These are phyloP conservation scores for Lumnitzera racemosa DNA, from an alignment of 345 rosid species.

Conservation along the genomic window DNA sequence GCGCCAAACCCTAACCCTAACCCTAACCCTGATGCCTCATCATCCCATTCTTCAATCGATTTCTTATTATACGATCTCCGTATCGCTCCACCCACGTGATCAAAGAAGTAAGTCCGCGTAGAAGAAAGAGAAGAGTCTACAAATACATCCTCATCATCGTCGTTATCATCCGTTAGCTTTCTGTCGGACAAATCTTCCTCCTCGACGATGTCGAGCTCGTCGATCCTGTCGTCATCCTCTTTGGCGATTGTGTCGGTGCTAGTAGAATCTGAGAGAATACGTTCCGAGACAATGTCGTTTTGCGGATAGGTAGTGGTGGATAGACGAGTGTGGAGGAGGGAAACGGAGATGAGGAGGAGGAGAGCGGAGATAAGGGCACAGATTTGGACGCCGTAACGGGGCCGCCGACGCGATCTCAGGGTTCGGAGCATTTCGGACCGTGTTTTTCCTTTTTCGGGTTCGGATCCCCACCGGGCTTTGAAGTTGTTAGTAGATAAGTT, in stretches of 20 bases:
- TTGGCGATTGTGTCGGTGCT: conserved; percentile 14
- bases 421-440: conserved; percentile 26
- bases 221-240: conserved; percentile 51
- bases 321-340: conserved; percentile 81
- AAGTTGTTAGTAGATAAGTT: no score
- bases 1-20: no score
- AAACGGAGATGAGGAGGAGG: conserved; percentile 75
- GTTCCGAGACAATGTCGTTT: conserved; percentile 26
- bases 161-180: conserved; percentile 12
- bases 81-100: conserved; percentile 57
- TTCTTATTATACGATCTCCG: conserved; percentile 49
- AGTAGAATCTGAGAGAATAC: conserved; percentile 53
- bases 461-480: no score
- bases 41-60: conserved; percentile 89
- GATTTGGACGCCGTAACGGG: conserved; percentile 61
- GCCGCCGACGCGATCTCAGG: conserved; percentile 71
- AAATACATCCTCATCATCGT: conserved; percentile 32
- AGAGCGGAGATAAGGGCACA: conserved; percentile 71
- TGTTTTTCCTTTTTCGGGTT: background rate
- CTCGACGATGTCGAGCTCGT: conserved; percentile 71
- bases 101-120: conserved; percentile 58
- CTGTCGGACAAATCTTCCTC: conserved; percentile 5
- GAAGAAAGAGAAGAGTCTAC: conserved; percentile 24
- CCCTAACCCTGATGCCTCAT: conserved; percentile 37
- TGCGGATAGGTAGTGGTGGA: conserved; percentile 34